These are phyloP conservation scores for Sherardia arvensis DNA, from an alignment of 257 asterid species.

Conservation along the genomic window DNA sequence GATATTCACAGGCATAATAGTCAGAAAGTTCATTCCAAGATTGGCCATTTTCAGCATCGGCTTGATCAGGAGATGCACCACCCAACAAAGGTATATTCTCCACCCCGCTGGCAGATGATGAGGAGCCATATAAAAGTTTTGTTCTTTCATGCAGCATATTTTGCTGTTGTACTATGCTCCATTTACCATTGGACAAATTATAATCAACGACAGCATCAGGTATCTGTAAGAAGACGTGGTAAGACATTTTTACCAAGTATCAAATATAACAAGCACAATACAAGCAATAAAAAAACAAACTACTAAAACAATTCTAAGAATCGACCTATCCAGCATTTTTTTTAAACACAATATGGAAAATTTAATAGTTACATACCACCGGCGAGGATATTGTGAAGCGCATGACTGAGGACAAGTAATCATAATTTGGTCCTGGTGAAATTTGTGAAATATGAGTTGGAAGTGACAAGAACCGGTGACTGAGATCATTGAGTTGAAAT, in stretches of 20 bases:
- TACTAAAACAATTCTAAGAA: background rate
- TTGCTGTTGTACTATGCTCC: constrained; percentile 83
- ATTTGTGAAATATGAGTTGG: constrained; percentile 84
- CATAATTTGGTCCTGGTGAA: constrained; percentile 82
- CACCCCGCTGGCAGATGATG: constrained; percentile 30
- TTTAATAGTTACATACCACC: constrained; percentile 44
- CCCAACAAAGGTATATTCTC: constrained; percentile 28
- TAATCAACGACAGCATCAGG: constrained; percentile 95
- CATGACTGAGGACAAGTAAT: constrained; percentile 75
- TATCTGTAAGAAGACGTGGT: constrained; percentile 43
- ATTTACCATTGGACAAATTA: constrained; percentile 60
- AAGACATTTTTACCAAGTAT: background rate
- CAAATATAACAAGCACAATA: background rate
- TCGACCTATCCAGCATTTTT: background rate
- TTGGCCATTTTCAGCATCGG: constrained; percentile 23
- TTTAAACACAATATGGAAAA: constrained; percentile 5
- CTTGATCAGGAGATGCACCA: constrained; percentile 14
- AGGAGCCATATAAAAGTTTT: constrained; percentile 61
- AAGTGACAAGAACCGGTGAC: constrained; percentile 63
- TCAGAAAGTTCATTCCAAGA: constrained; percentile 87
- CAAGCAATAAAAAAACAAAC: background rate
- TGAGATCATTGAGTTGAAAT: constrained; percentile 53
- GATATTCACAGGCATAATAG: constrained; percentile 79
- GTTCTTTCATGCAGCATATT: constrained; percentile 82
- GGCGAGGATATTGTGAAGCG: constrained; percentile 83